phyloP scores from a whole-genome alignment of 2,329 filamentous ascomycete species.

The Purpureocillium lavendulum region DNA sequence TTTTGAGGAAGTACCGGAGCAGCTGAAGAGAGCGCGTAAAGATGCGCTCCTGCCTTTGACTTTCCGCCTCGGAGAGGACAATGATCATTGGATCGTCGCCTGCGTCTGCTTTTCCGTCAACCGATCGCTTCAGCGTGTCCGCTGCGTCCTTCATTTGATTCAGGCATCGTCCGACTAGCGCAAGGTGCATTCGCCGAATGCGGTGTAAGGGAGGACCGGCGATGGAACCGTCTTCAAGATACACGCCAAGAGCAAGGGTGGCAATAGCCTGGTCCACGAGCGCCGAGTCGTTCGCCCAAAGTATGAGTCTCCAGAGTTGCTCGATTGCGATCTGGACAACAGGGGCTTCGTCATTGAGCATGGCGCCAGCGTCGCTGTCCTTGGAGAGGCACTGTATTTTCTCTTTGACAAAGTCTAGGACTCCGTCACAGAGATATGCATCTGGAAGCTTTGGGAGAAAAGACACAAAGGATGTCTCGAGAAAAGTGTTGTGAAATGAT shows the following conservation, averaged over 20 bases:
- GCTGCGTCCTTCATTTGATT: conserved; percentile 59
- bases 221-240: conserved; percentile 53
- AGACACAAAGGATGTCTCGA: conserved; percentile 42
- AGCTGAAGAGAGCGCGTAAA: conserved; percentile 64
- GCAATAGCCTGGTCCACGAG: conserved; percentile 62
- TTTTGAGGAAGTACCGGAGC: conserved; percentile 57
- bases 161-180: conserved; percentile 66
- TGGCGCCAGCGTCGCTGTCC: conserved; percentile 28
- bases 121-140: conserved; percentile 36
- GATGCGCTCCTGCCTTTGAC: conserved; percentile 42
- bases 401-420: conserved; percentile 54
- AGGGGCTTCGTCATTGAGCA: conserved; percentile 43
- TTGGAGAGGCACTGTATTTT: conserved; percentile 39
- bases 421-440: conserved; percentile 49
- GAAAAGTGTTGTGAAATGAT: conserved; percentile 45
- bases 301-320: conserved; percentile 74
- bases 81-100: conserved; percentile 47
- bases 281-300: conserved; percentile 55
- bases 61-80: conserved; percentile 36
- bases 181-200: conserved; percentile 54
- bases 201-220: conserved; percentile 37
- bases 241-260: conserved; percentile 62
- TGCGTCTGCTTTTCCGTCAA: conserved; percentile 29
- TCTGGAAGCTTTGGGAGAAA: conserved; percentile 51
- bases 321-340: conserved; percentile 50